A percentile compares a stretch with the other conserved stretches of the same genome.
Conservation (phyloP, 2,329 filamentous ascomycete genomes). For the Tolypocladium tundrense region DNA sequence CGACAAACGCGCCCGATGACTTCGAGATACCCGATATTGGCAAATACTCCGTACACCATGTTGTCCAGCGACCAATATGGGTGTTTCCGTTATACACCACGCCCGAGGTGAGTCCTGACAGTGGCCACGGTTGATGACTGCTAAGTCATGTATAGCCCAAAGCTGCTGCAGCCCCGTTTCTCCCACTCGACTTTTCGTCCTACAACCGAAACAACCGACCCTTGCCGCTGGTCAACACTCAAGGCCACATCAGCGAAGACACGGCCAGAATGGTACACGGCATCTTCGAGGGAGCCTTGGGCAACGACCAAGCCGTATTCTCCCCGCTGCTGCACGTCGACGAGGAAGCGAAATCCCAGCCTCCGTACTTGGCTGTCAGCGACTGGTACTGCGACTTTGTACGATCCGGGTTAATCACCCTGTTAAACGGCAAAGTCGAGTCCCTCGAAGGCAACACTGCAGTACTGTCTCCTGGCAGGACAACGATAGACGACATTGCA, state of each 20-base stretch:
- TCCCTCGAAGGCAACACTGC: constrained; percentile 24
- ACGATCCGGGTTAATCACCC: constrained; percentile 47
- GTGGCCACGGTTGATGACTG: background rate
- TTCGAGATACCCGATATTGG: constrained; percentile 30
- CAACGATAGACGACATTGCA: constrained; percentile 43
- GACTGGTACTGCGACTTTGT: constrained; percentile 68
- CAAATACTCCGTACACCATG: constrained; percentile 53
- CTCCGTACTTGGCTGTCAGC: constrained; percentile 58
- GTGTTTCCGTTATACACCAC: constrained; percentile 52
- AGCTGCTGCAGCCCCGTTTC: constrained; percentile 45
- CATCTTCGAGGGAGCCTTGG: constrained; percentile 36
- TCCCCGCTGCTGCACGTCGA: constrained; percentile 30
- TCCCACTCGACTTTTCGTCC: constrained; percentile 62
- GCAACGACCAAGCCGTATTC: constrained; percentile 44
- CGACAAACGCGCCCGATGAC: constrained; percentile 38
- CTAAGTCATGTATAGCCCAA: constrained; percentile 22
- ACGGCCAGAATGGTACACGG: constrained; percentile 43
- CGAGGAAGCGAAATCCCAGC: constrained; percentile 31
- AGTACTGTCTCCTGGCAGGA: constrained; percentile 16
- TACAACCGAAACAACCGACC: constrained; percentile 60
- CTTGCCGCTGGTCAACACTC: constrained; percentile 46
- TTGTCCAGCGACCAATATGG: constrained; percentile 62
- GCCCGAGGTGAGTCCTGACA: constrained; percentile 30
- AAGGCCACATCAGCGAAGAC: constrained; percentile 53
- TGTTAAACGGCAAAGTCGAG: constrained; percentile 36